Percentiles rank a stretch among this genome's conserved stretches.
Evolutionary conservation across 108 stramenopile genomes (phyloP).

Genomic region (Skeletonema marinoi): DNA sequence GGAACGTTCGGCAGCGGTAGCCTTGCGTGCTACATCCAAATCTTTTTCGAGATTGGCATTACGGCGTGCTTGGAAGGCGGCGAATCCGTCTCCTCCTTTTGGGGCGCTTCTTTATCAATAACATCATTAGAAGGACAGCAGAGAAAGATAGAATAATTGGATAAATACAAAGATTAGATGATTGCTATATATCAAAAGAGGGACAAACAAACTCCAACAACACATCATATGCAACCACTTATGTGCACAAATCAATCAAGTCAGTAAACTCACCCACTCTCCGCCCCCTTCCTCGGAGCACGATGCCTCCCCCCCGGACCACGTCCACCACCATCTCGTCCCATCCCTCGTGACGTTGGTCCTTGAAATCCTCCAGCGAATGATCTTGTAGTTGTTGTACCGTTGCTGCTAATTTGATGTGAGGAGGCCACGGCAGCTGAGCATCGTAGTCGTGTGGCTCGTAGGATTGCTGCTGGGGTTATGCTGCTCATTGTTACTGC

Average conservation of each 20-base stretch:
- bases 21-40: conserved; percentile 28
- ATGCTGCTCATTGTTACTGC: not conserved
- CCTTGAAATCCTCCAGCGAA: conserved; percentile 27
- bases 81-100: conserved; percentile 17
- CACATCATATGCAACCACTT: not conserved
- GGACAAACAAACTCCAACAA: not conserved
- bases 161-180: not conserved
- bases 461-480: not conserved
- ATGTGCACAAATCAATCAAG: not conserved
- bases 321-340: conserved; percentile 42
- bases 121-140: not conserved
- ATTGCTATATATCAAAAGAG: not conserved
- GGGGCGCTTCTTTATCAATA: not conserved
- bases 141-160: not conserved
- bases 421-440: not conserved
- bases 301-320: conserved; percentile 37
- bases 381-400: not conserved
- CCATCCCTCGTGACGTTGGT: conserved; percentile 22
- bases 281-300: conserved; percentile 1
- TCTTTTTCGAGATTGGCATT: conserved; percentile 32
- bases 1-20: conserved; percentile 5
- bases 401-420: not conserved
- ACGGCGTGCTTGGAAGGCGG: conserved; percentile 35
- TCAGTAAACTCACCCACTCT: conserved; percentile 4
- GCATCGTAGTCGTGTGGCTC: not conserved